phyloP scores from a whole-genome alignment of 1,139 yeast species.

The Hemisphaericaspora subhashii region DNA sequence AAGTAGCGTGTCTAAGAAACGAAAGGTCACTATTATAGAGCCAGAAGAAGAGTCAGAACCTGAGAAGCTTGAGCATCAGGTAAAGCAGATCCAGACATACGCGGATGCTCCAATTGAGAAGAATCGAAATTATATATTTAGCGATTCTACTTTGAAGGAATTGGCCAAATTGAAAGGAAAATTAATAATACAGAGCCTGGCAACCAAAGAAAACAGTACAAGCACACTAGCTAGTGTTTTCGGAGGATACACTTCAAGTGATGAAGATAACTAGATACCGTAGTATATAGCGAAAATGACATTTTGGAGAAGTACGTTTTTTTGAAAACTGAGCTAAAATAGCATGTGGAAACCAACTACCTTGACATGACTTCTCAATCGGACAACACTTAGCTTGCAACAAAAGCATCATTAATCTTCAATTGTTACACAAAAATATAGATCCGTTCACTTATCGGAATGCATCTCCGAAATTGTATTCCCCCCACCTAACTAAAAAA shows the following conservation, averaged over 20 bases:
- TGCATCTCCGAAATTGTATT: neutral
- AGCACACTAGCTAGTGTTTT: constrained; percentile 11
- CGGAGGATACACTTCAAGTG: constrained; percentile 24
- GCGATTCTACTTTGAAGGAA: constrained; percentile 11
- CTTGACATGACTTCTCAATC: too few species aligned
- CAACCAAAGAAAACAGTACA: constrained; percentile 7
- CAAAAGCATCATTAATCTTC: too few species aligned
- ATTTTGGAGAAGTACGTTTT: too few species aligned
- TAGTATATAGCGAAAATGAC: too few species aligned
- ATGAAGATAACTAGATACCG: constrained; percentile 26
- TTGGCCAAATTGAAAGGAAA: constrained; percentile 10
- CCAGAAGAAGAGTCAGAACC: constrained; percentile 14
- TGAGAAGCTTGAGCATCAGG: constrained; percentile 9
- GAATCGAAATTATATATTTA: constrained; percentile 6
- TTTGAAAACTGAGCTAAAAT: too few species aligned
- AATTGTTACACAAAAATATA: too few species aligned
- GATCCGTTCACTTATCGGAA: too few species aligned
- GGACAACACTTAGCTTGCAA: too few species aligned
- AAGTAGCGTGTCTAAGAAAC: neutral
- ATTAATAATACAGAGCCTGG: constrained; percentile 6
- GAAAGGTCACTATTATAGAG: constrained; percentile 13
- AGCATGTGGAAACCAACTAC: too few species aligned
- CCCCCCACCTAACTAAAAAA: neutral
- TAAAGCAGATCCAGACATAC: neutral
- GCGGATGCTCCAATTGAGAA: neutral